These are phyloP conservation scores for Endoconidiophora laricicola DNA, from an alignment of 2,329 filamentous ascomycete genomes.

Conservation along the genomic window DNA sequence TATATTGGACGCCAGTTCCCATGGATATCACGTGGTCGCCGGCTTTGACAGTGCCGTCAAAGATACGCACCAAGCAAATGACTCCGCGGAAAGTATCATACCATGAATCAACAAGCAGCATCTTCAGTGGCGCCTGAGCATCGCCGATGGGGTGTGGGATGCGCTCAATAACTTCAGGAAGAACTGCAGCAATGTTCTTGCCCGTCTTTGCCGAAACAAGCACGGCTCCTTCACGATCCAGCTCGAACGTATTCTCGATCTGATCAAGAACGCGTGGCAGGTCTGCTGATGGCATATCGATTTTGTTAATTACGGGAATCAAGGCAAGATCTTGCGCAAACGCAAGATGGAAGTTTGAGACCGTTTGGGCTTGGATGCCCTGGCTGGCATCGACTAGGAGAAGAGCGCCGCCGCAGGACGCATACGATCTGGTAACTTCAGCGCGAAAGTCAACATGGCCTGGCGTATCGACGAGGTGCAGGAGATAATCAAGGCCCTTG, in stretches of 20 bases:
- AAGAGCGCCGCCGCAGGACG: constrained; percentile 82
- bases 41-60: constrained; percentile 68
- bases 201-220: constrained; percentile 87
- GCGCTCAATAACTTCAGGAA: constrained; percentile 71
- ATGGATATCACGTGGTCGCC: constrained; percentile 81
- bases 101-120: constrained; percentile 93
- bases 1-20: constrained; percentile 77
- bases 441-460: constrained; percentile 96
- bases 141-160: constrained; percentile 71
- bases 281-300: constrained; percentile 82
- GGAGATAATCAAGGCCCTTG: constrained; percentile 64
- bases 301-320: constrained; percentile 90
- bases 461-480: constrained; percentile 92
- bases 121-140: constrained; percentile 45
- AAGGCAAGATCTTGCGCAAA: constrained; percentile 80
- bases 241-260: constrained; percentile 71
- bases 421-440: constrained; percentile 89
- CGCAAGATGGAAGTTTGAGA: constrained; percentile 95
- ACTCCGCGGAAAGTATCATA: constrained; percentile 94
- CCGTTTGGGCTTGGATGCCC: constrained; percentile 92
- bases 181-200: constrained; percentile 63
- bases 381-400: constrained; percentile 92
- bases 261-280: constrained; percentile 73
- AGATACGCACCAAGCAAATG: constrained; percentile 75
- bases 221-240: constrained; percentile 56